Percentiles rank a stretch among this genome's conserved stretches.
Conservation (phyloP, 176 grass and related monocot species). For the Phragmites australis region DNA sequence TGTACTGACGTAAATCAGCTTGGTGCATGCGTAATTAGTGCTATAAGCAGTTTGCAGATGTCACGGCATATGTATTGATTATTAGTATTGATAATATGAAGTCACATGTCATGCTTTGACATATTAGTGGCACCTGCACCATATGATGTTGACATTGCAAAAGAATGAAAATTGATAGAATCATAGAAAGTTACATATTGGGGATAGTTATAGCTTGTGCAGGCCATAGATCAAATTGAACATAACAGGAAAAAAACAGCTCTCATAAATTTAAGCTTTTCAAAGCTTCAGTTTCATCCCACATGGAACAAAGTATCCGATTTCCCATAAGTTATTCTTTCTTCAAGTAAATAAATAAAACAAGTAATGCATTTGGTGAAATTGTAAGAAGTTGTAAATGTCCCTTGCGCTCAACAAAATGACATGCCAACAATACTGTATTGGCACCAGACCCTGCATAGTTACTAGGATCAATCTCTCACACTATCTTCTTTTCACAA, state of each 20-base stretch:
- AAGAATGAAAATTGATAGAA: neutral
- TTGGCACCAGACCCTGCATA: neutral
- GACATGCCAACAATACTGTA: neutral
- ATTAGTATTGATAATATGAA: neutral
- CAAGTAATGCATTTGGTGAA: neutral
- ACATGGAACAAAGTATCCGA: neutral
- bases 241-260: neutral
- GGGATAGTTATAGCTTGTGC: neutral
- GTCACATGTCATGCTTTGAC: no score
- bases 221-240: neutral
- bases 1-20: conserved; percentile 8
- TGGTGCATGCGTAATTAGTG: neutral
- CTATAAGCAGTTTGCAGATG: neutral
- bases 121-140: no score
- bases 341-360: neutral
- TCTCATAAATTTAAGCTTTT: neutral
- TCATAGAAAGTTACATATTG: neutral
- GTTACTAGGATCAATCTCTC: neutral
- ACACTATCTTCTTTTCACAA: neutral
- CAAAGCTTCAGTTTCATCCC: neutral
- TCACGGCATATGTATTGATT: neutral
- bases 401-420: neutral
- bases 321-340: neutral
- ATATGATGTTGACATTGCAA: neutral
- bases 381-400: neutral